phyloP scores from a whole-genome alignment of 306 rosid genomes.

The Ormosia emarginata region DNA sequence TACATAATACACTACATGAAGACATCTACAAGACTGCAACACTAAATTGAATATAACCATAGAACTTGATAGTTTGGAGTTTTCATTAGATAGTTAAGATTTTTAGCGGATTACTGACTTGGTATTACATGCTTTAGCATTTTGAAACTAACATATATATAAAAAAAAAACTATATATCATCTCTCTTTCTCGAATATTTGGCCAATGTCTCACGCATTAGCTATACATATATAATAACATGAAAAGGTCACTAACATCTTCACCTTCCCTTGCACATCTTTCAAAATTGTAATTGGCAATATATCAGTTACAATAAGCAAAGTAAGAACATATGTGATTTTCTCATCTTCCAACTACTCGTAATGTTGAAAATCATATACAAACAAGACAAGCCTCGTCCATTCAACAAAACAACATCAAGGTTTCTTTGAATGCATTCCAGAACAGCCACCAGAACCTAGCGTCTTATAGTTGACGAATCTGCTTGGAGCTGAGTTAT shows the following conservation, averaged over 20 bases:
- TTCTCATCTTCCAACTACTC: background rate
- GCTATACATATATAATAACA: background rate
- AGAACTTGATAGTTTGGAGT: background rate
- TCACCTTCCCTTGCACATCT: slow-evolving; percentile 1
- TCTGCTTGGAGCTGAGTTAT: slow-evolving; percentile 74
- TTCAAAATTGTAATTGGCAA: slow-evolving; percentile 32
- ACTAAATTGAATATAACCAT: background rate
- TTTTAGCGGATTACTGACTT: background rate
- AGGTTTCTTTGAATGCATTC: slow-evolving; percentile 40
- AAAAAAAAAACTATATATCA: background rate
- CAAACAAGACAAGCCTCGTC: slow-evolving; percentile 13
- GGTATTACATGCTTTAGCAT: background rate
- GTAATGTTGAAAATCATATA: slow-evolving; percentile 34
- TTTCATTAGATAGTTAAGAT: background rate
- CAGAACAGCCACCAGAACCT: slow-evolving; percentile 44
- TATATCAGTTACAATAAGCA: background rate
- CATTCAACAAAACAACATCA: slow-evolving; percentile 6
- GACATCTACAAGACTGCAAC: background rate
- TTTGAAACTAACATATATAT: no score
- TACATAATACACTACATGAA: background rate
- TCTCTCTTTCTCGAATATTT: background rate
- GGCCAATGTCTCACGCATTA: slow-evolving; percentile 21
- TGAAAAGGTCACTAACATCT: background rate
- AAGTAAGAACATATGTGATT: background rate
- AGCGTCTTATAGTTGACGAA: slow-evolving; percentile 53